Percentiles rank a stretch among this genome's conserved stretches.
These are phyloP conservation scores for Marasmius tenuissimus DNA, from an alignment of 1,284 basidiomycete genomes.

Conservation along the genomic window DNA sequence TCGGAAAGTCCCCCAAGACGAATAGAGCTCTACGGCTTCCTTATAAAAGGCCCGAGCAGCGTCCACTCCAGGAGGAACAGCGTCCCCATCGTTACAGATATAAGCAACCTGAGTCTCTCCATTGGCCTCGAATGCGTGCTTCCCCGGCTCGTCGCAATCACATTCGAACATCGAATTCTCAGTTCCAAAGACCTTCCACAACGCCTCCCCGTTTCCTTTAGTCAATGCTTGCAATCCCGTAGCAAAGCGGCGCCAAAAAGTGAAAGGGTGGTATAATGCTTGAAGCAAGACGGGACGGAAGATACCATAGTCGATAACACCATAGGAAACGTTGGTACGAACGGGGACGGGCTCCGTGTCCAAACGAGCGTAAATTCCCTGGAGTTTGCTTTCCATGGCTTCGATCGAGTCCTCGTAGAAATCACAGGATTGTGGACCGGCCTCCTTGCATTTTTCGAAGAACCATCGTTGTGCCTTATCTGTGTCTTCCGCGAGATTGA, in stretches of 20 bases:
- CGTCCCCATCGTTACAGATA: neutral
- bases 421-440: conserved; percentile 15
- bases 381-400: conserved; percentile 9
- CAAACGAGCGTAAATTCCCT: conserved; percentile 10
- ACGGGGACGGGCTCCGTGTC: conserved; percentile 15
- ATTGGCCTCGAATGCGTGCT: neutral
- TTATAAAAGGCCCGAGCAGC: neutral
- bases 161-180: conserved; percentile 11
- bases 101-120: neutral
- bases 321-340: conserved; percentile 8
- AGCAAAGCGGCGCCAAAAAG: conserved; percentile 12
- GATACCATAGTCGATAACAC: conserved; percentile 15
- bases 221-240: conserved; percentile 14
- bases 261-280: conserved; percentile 14
- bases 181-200: conserved; percentile 9
- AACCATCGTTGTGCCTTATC: conserved; percentile 12
- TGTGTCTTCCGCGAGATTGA: conserved; percentile 11
- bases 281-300: conserved; percentile 11
- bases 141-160: conserved; percentile 5
- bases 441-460: conserved; percentile 14
- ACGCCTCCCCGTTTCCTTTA: conserved; percentile 13
- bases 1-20: conserved; percentile 14
- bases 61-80: neutral
- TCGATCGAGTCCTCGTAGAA: conserved; percentile 15
- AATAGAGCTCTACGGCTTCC: neutral